Conservation (phyloP, 106 monocot genomes). For the Apostasia ramifera region DNA sequence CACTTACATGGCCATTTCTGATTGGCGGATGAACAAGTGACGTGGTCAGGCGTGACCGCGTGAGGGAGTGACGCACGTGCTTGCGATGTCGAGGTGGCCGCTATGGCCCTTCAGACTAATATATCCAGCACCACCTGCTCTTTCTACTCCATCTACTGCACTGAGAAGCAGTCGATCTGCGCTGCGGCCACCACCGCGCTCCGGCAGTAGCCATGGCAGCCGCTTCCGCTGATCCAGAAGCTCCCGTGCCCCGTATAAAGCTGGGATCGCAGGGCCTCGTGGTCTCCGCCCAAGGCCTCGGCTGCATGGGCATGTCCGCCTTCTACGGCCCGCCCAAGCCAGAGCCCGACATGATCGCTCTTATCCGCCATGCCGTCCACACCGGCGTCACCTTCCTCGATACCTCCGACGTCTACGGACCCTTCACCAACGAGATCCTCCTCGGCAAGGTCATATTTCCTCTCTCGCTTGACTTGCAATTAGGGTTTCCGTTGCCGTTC, state of each 20-base stretch:
- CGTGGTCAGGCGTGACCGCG: no score
- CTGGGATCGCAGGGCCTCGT: constrained; percentile 49
- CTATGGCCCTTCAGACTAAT: no score
- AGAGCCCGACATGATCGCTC: constrained; percentile 45
- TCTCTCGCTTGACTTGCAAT: not conserved
- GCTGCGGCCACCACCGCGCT: no score
- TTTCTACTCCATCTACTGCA: no score
- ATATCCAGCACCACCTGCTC: no score
- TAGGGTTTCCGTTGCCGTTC: no score
- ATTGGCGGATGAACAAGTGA: no score
- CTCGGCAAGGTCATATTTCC: constrained; percentile 29
- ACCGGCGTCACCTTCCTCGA: constrained; percentile 42
- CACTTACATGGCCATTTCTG: no score
- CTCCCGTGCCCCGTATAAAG: constrained; percentile 22
- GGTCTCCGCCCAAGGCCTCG: constrained; percentile 43
- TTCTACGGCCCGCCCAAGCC: constrained; percentile 51
- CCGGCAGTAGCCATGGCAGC: no score
- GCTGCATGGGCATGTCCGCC: constrained; percentile 62
- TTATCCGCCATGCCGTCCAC: constrained; percentile 31
- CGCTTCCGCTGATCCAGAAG: not conserved
- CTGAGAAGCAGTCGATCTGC: no score
- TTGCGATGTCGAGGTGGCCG: no score
- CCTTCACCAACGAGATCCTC: constrained; percentile 49
- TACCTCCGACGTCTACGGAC: constrained; percentile 49
- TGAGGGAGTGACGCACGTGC: no score